Base-by-base conservation (phyloP, 1,284 basidiomycete species). In the Moesziomyces sp. region DNA sequence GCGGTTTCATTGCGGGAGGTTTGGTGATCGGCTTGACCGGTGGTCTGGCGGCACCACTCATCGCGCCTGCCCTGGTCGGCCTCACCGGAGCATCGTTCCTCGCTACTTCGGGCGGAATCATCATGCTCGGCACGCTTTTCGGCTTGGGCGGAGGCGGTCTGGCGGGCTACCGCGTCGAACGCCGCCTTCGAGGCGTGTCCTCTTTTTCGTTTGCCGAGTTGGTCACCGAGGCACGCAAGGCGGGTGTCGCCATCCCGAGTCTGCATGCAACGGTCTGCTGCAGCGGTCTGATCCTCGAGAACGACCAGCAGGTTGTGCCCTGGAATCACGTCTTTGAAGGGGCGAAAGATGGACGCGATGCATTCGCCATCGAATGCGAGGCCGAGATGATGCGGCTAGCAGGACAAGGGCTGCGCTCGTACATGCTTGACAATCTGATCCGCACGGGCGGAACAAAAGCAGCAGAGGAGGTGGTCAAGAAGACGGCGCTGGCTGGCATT, bases 401-500 rank as follows among this genome's bases (percentile, higher is more conserved):
- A 0, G 80, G 80, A 0, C 58, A 59, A 35, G 74, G 69, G 0
- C 49, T 81, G 51, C 63, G 72, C 18, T 58, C 65, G 6, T 81
- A 80, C 58, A 74, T 79, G 59, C 48, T 71, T 8, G 66, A 78
- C 57, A 52, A 73, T 16, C 49, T 77, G 43, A 71, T 77, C 42
- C 62, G 65, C 7, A 68, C 66, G 13, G 68, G 76, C 8, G 80
- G 78, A 10, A 68, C 71, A 3, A 75, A 69, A 35, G 78, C 72
- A 6, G 80, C 72, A 3, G 64, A 70, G 28, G 86, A 88, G 69
- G 83, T 88, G 59, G 84, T 89, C 78, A 88, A 88, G 74, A 84
- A 85, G n/a, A 88, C 88, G 0, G 85, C 86, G 0, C 80, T 88
- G 10, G 87, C 88, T 4, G 87, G 88, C 51, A 86, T 88, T 50